These are phyloP conservation scores for Rhazya stricta DNA, from an alignment of 257 asterid genomes.

Conservation along the genomic window DNA sequence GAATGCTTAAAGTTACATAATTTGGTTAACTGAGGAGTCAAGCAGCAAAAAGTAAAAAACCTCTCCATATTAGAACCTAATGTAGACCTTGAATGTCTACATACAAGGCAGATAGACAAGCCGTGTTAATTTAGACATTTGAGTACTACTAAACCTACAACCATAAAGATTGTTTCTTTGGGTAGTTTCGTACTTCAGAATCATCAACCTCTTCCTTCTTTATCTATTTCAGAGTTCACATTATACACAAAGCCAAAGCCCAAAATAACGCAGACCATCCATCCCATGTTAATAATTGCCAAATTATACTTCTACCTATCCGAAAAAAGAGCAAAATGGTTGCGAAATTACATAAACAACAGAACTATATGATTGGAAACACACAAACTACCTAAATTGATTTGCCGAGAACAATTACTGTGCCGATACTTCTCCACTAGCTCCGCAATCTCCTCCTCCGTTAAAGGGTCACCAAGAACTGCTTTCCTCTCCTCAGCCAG, in stretches of 20 bases:
- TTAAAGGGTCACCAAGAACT: slow-evolving; percentile 60
- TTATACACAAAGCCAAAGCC: background rate
- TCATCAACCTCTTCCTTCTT: background rate
- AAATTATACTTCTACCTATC: background rate
- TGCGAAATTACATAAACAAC: background rate
- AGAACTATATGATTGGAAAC: background rate
- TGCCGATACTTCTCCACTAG: slow-evolving; percentile 84
- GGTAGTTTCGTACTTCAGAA: background rate
- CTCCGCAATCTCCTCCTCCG: slow-evolving; percentile 61
- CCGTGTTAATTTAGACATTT: background rate
- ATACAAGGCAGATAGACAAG: background rate
- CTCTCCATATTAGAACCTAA: background rate
- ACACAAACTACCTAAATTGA: slow-evolving; percentile 55
- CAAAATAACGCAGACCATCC: background rate
- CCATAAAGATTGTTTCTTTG: background rate
- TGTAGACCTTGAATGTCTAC: background rate
- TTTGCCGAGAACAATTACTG: slow-evolving; percentile 68
- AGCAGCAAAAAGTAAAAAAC: background rate
- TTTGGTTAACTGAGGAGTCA: background rate
- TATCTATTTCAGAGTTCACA: background rate
- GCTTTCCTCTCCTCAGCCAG: slow-evolving; percentile 42
- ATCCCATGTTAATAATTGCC: background rate
- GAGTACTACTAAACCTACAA: background rate
- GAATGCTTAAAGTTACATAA: background rate
- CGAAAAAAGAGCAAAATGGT: background rate